Conservation (phyloP, 768 basidiomycete genomes). For the Rhizopogon sp. region DNA sequence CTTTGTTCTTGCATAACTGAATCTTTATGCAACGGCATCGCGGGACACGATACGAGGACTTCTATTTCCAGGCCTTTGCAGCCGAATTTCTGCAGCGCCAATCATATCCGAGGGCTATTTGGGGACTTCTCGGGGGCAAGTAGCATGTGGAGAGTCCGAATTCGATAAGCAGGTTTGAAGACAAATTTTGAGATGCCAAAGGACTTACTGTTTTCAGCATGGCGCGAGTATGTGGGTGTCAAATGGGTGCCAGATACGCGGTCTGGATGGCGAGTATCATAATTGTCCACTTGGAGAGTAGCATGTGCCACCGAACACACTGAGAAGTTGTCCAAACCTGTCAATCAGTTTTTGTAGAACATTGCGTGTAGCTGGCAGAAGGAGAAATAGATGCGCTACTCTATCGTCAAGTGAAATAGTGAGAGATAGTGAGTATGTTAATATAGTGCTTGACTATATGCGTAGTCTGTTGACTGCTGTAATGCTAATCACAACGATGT, state of each 20-base stretch:
- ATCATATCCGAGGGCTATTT: neutral
- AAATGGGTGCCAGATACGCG: neutral
- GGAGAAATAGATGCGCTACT: too few species aligned
- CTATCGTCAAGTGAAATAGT: neutral
- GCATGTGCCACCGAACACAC: neutral
- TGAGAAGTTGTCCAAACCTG: neutral
- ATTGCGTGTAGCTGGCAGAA: too few species aligned
- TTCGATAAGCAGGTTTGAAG: neutral
- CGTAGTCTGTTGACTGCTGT: too few species aligned
- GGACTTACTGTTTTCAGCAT: neutral
- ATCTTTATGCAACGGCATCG: conserved; percentile 3
- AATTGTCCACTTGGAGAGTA: neutral
- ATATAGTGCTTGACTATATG: too few species aligned
- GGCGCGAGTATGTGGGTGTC: neutral
- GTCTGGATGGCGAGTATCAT: neutral
- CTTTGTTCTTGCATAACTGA: neutral
- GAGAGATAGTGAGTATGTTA: too few species aligned
- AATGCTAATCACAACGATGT: too few species aligned
- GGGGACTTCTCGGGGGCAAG: neutral
- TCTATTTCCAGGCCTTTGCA: neutral
- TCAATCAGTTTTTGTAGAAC: too few species aligned
- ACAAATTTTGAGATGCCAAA: neutral
- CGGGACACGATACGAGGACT: neutral
- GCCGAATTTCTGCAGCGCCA: neutral
- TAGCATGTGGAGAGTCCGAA: neutral